Evolutionary conservation across 768 basidiomycete species (phyloP), one percentile per base, ranked within the genome.

Genomic region (Suillus cothurnatus): DNA sequence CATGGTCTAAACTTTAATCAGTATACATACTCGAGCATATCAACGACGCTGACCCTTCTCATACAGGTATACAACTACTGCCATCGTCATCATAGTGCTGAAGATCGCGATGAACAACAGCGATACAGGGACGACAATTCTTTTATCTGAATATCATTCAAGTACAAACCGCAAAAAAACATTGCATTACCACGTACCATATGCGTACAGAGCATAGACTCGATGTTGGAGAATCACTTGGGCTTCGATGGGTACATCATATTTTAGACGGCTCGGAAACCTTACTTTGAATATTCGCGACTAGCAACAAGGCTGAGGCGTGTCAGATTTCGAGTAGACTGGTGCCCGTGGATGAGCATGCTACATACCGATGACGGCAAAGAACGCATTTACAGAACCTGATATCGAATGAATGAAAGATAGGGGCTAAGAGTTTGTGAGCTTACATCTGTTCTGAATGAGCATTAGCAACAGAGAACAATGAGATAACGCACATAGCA

Each of bases 141-240:
- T 21, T 63, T 43, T 64, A 26, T 61, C 63, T 64, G 21, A 14
- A 41, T 41, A 28, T 21, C 39, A 21, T 14, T 59, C 6, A 41
- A 12, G 38, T 41, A 14, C 1, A 28, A 28, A 41, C 5, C 11
- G 26, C 26, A 21, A 19, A 8, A 19, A 38, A 7, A 11, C 7
- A 21, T 21, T 28, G 26, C 6, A n/a, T 31, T 17, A n/a, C 21
- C 55, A 53, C 61, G 31, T 45, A 64, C 63, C 61, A 17, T 64
- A 28, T 45, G 23, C 41, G 26, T 61, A 64, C 39, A 64, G 32
- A 3, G 63, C 63, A 38, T 32, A 64, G 23, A 64, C 21, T 23
- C 63, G 63, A 41, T 26, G 28, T 34, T 62, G 39, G 23, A 64
- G 63, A 58, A 64, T 64, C 23, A 64, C 63, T 64, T 59, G 12